Evolutionary conservation across 257 asterid species (phyloP).

Genomic region (Solanum habrochaites): DNA sequence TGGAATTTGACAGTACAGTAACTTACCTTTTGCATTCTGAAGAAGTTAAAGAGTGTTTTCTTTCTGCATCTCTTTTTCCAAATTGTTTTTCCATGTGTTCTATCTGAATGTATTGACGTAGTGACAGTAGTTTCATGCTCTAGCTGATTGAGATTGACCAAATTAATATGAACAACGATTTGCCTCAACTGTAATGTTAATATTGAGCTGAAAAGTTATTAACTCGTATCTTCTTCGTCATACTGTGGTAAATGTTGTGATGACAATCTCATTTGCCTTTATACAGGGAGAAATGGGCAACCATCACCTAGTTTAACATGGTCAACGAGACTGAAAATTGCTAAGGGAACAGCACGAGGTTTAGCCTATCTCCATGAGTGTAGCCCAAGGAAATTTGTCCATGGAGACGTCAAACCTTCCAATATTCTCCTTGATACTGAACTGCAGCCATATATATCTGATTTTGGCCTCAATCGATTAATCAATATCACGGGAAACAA

Average conservation of each 20-base stretch:
- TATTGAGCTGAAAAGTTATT: background rate
- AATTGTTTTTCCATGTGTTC: background rate
- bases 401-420: constrained; percentile 75
- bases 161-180: background rate
- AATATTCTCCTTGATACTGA: constrained; percentile 85
- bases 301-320: constrained; percentile 55
- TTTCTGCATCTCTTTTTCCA: background rate
- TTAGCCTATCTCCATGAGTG: constrained; percentile 92
- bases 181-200: background rate
- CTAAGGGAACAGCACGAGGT: constrained; percentile 72
- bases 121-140: background rate
- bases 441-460: constrained; percentile 59
- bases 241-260: background rate
- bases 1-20: background rate
- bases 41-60: background rate
- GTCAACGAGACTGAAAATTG: constrained; percentile 57
- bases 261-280: background rate
- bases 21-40: background rate
- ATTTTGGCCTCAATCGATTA: constrained; percentile 80
- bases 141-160: background rate
- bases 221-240: background rate
- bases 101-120: background rate
- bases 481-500: constrained; percentile 85
- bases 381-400: constrained; percentile 87
- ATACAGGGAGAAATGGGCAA: constrained; percentile 58